Base-by-base conservation (phyloP, 768 basidiomycete species). In the Leccinum fibrillosum region DNA sequence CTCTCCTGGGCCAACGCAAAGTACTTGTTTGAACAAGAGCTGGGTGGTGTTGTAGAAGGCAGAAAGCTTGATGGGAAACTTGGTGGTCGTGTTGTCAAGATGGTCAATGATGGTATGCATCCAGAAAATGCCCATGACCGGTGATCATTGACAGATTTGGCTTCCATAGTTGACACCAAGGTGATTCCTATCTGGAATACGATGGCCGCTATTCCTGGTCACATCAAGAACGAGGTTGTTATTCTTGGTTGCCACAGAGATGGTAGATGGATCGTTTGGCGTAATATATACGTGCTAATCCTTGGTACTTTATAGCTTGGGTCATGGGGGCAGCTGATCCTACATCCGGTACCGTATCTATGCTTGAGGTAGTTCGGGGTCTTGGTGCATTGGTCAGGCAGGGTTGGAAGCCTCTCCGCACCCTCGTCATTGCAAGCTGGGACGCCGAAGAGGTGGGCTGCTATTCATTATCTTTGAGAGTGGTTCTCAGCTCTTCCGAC, bases 131-230 rank as follows among this genome's bases (percentile, higher is more conserved):
- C 28, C 12, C 21, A 19, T 50, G 30, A 23, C 12, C 32, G n/a
- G 11, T 19, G 32, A 23, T 47, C 11, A 32, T 48, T 51, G 25
- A 34, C 21, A 15, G n/a, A 44, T 28, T 19, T 57, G 13, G 17
- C 25, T 13, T 25, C 49, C 19, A 39, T 53, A 86, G 90, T 96
- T 42, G 82, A 92, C 56, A 85, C 81, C 28, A 84, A 86, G 66
- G 83, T 94, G 12, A 94, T 82, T 5, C 92, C 93, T 15, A 92
- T 96, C 50, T 96, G 92, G 92, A 97, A 96, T 74, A 80, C 85
- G 13, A 89, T 90, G 82, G 88, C 82, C 11, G 80, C 86, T 28
- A 89, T 95, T 57, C 93, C 92, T 7, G 94, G 92, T 2, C 83
- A 86, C 55, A 81, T 94, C 66, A 80, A 80, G 57, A 86, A 92